Evolutionary conservation across 2,329 filamentous ascomycete genomes (phyloP).

Genomic region (Clonostachys chloroleuca): DNA sequence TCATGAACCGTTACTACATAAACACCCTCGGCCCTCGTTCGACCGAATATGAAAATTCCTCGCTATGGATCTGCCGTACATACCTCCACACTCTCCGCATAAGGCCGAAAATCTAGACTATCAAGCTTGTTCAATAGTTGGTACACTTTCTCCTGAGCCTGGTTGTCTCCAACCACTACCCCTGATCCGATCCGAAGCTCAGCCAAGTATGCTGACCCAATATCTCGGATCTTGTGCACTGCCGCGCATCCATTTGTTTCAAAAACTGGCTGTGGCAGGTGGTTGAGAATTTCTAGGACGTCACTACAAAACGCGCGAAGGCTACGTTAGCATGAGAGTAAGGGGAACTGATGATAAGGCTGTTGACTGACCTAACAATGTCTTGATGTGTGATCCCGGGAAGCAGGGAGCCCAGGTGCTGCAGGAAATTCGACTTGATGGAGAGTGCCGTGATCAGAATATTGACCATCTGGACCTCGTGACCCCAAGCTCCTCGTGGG

Average conservation of each 20-base stretch:
- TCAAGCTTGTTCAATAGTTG: neutral
- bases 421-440: slow-evolving; percentile 26
- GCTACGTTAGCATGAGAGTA: slow-evolving; percentile 4
- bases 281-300: slow-evolving; percentile 25
- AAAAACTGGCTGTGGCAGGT: slow-evolving; percentile 22
- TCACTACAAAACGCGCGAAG: slow-evolving; percentile 11
- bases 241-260: slow-evolving; percentile 24
- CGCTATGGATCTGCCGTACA: too few species aligned
- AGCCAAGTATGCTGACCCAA: slow-evolving; percentile 25
- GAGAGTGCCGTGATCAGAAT: slow-evolving; percentile 28
- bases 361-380: neutral
- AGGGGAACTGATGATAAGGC: neutral
- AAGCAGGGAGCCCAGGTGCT: slow-evolving; percentile 14
- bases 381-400: slow-evolving; percentile 1
- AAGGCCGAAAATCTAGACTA: neutral
- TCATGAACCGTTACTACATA: too few species aligned
- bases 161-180: neutral
- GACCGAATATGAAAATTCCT: too few species aligned
- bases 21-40: too few species aligned
- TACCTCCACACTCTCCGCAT: neutral
- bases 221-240: slow-evolving; percentile 28
- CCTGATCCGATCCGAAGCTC: slow-evolving; percentile 9
- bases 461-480: slow-evolving; percentile 28
- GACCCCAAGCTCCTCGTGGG: slow-evolving; percentile 18
- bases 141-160: neutral